Evolutionary conservation across 768 basidiomycete genomes (phyloP), one percentile per base, ranked within the genome.

Genomic region (Phylloporus sp.): DNA sequence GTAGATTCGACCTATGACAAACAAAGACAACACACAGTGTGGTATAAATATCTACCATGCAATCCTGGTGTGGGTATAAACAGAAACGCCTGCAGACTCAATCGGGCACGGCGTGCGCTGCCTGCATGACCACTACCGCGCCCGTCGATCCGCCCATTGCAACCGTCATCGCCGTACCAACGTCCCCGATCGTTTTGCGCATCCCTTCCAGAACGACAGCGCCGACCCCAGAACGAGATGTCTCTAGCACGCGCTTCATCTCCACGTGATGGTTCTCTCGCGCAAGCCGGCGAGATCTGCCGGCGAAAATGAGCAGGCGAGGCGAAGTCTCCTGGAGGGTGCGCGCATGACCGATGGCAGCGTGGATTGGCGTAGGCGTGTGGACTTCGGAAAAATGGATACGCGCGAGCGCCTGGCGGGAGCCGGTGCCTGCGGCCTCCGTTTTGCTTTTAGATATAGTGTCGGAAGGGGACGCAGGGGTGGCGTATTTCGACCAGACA

Each of bases 141-240:
- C 56, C 59, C 48, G 76, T 73, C 39, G 74, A 73, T 2, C 81
- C 81, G 4, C 34, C 24, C 34, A 36, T 36, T 15, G 80, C 74
- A 2, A 85, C 74, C 5, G 92, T 80, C 68, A 95, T 80, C 28
- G 86, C 84, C n/a, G 85, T 80, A 4, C 85, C 90, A 11, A 91
- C 85, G 67, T 95, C 91, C 8, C 95, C 95, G 35, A 95, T 76
- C 13, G 92, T 91, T 76, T 85, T 85, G 62, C 79, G 76, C 57
- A 93, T 80, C 15, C 52, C 54, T 29, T 66, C 67, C 18, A 53
- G 36, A 11, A 36, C 49, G 5, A 47, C 28, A 8, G 44, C 7
- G 0, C 52, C 50, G 0, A 31, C 41, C 0, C 24, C 49, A 8
- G 53, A 52, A 49, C 48, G 52, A 40, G 43, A 52, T 55, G 81